These are phyloP conservation scores for Trichoderma sp. DNA, from an alignment of 2,329 filamentous ascomycete genomes.

Conservation along the genomic window DNA sequence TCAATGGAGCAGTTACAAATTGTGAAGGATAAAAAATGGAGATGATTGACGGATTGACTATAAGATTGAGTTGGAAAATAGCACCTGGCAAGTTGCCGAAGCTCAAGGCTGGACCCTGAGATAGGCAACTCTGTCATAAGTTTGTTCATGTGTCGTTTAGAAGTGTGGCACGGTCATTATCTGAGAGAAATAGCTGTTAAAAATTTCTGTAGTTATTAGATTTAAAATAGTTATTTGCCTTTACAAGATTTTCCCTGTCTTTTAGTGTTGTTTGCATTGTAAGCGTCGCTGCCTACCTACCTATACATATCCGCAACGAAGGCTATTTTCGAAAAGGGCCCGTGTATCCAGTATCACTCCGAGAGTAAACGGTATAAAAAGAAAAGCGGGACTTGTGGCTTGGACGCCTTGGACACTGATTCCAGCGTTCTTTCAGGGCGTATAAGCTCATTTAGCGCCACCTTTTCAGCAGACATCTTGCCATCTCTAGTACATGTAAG, in stretches of 20 bases:
- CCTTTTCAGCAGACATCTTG: too few species aligned
- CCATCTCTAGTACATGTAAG: too few species aligned
- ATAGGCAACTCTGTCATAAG: not conserved
- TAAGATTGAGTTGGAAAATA: not conserved
- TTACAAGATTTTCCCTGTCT: not conserved
- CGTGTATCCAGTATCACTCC: too few species aligned
- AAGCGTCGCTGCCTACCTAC: too few species aligned
- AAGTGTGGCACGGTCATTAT: not conserved
- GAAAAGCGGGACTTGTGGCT: too few species aligned
- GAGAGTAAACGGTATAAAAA: too few species aligned
- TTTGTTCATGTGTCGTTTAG: not conserved
- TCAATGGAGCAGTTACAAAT: not conserved
- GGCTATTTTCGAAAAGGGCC: too few species aligned
- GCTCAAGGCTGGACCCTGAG: not conserved
- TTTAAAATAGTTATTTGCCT: not conserved
- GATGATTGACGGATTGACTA: not conserved
- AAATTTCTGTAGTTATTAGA: not conserved
- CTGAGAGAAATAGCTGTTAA: not conserved
- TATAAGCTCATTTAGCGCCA: too few species aligned
- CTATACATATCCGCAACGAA: too few species aligned
- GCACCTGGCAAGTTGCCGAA: not conserved
- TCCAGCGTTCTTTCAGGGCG: too few species aligned
- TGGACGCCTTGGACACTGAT: too few species aligned
- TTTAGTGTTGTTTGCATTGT: not conserved
- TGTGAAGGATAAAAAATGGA: not conserved